phyloP scores from a whole-genome alignment of 1,284 basidiomycete genomes.

The Megacollybia platyphylla region DNA sequence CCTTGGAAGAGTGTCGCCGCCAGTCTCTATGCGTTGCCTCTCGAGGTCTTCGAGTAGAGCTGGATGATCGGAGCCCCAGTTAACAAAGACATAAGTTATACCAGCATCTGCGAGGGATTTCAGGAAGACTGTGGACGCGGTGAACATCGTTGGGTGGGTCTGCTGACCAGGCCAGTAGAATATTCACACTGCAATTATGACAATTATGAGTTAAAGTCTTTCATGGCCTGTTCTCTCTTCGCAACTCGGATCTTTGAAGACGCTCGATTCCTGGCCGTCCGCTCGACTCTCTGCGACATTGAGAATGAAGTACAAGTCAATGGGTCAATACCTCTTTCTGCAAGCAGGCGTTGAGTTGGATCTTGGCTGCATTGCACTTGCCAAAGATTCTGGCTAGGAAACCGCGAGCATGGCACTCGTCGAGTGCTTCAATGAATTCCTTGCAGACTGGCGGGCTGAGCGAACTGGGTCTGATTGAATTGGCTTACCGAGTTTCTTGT shows the following conservation, averaged over 20 bases:
- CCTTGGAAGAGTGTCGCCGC: slow-evolving; percentile 24
- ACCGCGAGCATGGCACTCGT: slow-evolving; percentile 44
- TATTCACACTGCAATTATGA: too few relatives aligned
- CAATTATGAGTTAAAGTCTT: slow-evolving; percentile 26
- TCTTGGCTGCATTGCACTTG: slow-evolving; percentile 63
- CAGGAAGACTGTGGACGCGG: slow-evolving; percentile 46
- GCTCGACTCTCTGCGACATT: slow-evolving; percentile 43
- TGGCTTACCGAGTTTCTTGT: slow-evolving; percentile 47
- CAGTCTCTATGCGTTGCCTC: slow-evolving; percentile 27
- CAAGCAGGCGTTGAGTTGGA: slow-evolving; percentile 63
- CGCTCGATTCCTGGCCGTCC: slow-evolving; percentile 60
- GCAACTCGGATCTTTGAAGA: slow-evolving; percentile 44
- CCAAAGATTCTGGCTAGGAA: slow-evolving; percentile 53
- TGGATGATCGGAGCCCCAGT: slow-evolving; percentile 68
- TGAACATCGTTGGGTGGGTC: slow-evolving; percentile 11
- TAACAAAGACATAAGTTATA: slow-evolving; percentile 60
- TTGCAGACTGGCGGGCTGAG: slow-evolving; percentile 36
- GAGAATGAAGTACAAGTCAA: background rate
- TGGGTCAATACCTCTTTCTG: slow-evolving; percentile 50
- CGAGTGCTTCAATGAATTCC: slow-evolving; percentile 63
- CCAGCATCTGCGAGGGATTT: slow-evolving; percentile 43
- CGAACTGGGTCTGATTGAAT: slow-evolving; percentile 1
- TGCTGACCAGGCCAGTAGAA: too few relatives aligned
- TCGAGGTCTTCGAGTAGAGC: slow-evolving; percentile 56
- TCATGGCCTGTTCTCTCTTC: slow-evolving; percentile 46